A percentile compares a stretch with the other conserved stretches of the same genome.
phyloP scores from a whole-genome alignment of 2,329 filamentous ascomycete species.

The Thielaviopsis euricoi region DNA sequence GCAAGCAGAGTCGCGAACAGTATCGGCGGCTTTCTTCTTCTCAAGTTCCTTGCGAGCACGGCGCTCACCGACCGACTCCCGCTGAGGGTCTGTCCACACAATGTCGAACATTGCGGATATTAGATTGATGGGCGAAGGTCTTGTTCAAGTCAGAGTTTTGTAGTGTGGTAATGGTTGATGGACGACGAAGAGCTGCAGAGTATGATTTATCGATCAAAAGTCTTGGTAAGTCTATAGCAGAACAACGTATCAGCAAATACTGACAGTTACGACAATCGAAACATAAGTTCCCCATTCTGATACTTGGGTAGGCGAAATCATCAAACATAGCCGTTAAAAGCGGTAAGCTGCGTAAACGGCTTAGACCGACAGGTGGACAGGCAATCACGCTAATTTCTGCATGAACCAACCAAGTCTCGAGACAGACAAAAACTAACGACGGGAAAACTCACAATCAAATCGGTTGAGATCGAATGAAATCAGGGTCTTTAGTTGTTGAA shows the following conservation, averaged over 20 bases:
- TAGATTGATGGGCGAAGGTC: not conserved
- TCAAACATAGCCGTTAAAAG: not conserved
- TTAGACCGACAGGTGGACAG: too few species aligned
- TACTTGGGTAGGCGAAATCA: not conserved
- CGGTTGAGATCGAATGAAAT: too few species aligned
- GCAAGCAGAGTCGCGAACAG: constrained; percentile 23
- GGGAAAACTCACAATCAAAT: too few species aligned
- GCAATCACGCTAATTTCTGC: not conserved
- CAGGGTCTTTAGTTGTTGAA: too few species aligned
- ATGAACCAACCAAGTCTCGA: not conserved
- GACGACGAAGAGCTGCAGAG: too few species aligned
- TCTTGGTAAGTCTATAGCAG: not conserved
- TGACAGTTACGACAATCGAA: not conserved
- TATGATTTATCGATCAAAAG: not conserved
- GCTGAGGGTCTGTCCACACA: constrained; percentile 38
- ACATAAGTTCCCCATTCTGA: not conserved
- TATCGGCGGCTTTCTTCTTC: constrained; percentile 17
- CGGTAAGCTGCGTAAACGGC: not conserved
- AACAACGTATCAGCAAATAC: not conserved
- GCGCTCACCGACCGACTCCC: constrained; percentile 36
- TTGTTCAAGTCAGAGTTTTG: not conserved
- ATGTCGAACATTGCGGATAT: constrained; percentile 36
- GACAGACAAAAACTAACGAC: not conserved
- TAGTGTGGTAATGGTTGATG: not conserved
- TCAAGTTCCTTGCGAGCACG: constrained; percentile 31